A percentile compares a stretch with the other conserved stretches of the same genome.
phyloP scores from a whole-genome alignment of 306 rosid species.

The Begonia fuchsioides region DNA sequence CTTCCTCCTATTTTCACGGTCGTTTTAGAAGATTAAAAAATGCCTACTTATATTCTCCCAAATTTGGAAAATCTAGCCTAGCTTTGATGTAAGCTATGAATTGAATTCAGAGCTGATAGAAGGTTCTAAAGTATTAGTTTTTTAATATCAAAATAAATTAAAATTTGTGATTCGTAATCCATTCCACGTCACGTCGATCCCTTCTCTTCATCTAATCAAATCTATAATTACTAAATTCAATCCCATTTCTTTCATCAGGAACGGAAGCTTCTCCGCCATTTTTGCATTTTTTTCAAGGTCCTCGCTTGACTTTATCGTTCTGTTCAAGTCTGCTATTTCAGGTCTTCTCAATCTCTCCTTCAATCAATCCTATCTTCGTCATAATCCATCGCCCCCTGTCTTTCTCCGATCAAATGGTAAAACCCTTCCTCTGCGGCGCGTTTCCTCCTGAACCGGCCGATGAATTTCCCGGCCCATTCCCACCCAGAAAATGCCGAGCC shows the following conservation, averaged over 20 bases:
- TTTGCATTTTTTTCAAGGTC: constrained; percentile 19
- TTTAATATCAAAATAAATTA: too few relatives aligned
- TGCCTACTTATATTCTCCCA: too few relatives aligned
- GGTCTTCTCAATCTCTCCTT: neutral
- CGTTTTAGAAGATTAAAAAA: too few relatives aligned
- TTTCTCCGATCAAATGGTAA: constrained; percentile 23
- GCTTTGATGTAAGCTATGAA: too few relatives aligned
- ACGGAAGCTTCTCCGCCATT: constrained; percentile 27
- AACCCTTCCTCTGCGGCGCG: constrained; percentile 29
- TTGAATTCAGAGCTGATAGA: too few relatives aligned
- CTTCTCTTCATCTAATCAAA: too few relatives aligned
- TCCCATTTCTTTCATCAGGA: neutral
- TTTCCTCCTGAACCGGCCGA: constrained; percentile 27
- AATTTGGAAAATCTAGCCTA: too few relatives aligned
- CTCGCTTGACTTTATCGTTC: constrained; percentile 35
- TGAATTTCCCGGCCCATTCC: constrained; percentile 14
- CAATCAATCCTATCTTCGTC: constrained; percentile 5
- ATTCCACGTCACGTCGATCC: too few relatives aligned
- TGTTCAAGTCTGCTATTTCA: constrained; percentile 19
- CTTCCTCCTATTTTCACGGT: too few relatives aligned
- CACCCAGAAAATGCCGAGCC: constrained; percentile 31
- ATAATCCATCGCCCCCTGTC: neutral
- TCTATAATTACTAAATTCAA: too few relatives aligned
- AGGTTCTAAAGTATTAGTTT: too few relatives aligned
- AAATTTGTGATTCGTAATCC: too few relatives aligned